Percentiles rank a stretch among this genome's conserved stretches.
These are phyloP conservation scores for Aquilaria malaccensis DNA, from an alignment of 345 rosid genomes.

Conservation along the genomic window DNA sequence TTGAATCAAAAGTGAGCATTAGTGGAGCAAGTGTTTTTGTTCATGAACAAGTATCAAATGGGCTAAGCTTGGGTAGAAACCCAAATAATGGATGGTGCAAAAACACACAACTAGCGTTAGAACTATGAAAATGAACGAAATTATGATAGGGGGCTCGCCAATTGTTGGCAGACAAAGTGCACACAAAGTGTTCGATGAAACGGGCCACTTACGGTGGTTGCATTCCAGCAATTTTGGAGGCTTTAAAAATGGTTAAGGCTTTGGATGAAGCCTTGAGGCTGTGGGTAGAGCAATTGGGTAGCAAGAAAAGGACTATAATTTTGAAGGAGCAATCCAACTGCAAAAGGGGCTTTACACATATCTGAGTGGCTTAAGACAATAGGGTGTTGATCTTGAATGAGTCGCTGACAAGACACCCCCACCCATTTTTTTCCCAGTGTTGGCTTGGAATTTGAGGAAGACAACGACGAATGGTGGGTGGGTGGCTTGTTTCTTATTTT, in stretches of 20 bases:
- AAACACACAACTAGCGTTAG: slow-evolving; percentile 13
- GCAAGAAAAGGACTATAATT: slow-evolving; percentile 76
- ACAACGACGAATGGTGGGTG: too few species aligned
- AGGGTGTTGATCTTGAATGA: slow-evolving; percentile 20
- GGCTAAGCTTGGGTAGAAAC: slow-evolving; percentile 21
- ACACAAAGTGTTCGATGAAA: slow-evolving; percentile 76
- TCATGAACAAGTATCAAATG: slow-evolving; percentile 22
- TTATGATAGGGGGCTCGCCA: neutral
- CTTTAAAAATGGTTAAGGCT: slow-evolving; percentile 47
- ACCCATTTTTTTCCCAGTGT: too few species aligned
- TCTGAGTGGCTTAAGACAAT: slow-evolving; percentile 78
- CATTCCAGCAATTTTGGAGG: slow-evolving; percentile 60
- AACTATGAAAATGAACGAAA: slow-evolving; percentile 12
- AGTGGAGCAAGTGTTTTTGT: slow-evolving; percentile 12
- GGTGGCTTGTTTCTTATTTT: too few species aligned
- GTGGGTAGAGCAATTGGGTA: slow-evolving; percentile 65
- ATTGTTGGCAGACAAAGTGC: slow-evolving; percentile 27
- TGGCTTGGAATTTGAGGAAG: too few species aligned
- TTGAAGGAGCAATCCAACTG: slow-evolving; percentile 76
- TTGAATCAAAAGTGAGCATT: slow-evolving; percentile 5
- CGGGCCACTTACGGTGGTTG: slow-evolving; percentile 55
- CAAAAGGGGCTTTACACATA: slow-evolving; percentile 77
- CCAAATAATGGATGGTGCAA: slow-evolving; percentile 22
- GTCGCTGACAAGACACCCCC: too few species aligned
- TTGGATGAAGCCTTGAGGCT: slow-evolving; percentile 70